phyloP scores from a whole-genome alignment of 1,284 basidiomycete genomes.

The Hemileia vastatrix region DNA sequence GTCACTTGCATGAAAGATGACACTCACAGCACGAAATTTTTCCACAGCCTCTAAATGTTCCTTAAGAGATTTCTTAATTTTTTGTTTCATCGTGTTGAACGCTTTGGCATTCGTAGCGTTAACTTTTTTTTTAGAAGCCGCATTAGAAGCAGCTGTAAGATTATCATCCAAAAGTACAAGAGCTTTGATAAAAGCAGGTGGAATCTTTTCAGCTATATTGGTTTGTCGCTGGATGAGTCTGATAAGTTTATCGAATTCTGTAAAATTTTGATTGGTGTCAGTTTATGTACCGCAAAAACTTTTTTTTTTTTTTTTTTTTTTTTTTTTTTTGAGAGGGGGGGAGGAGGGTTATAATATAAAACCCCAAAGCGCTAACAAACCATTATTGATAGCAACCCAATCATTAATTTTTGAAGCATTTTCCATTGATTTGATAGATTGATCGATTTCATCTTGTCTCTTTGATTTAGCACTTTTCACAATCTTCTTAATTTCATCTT shows the following conservation, averaged over 20 bases:
- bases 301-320: no score
- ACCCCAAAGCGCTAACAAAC: conserved; percentile 50
- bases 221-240: conserved; percentile 77
- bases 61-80: conserved; percentile 80
- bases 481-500: conserved; percentile 60
- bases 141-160: conserved; percentile 67
- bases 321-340: not conserved
- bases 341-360: no score
- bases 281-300: not conserved
- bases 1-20: not conserved
- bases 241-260: conserved; percentile 91
- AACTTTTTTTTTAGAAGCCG: conserved; percentile 87
- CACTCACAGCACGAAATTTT: conserved; percentile 64
- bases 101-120: conserved; percentile 89
- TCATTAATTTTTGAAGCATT: conserved; percentile 94
- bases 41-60: conserved; percentile 77
- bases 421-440: conserved; percentile 77
- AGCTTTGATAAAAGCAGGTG: conserved; percentile 73
- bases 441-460: conserved; percentile 77
- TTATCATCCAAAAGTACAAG: conserved; percentile 67
- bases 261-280: not conserved
- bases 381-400: conserved; percentile 84
- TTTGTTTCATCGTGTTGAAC: conserved; percentile 93
- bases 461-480: conserved; percentile 80
- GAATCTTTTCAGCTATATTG: conserved; percentile 67